Evolutionary conservation across 192 early-diverging fungal genomes (phyloP).

Genomic region (Diversispora epigaea): DNA sequence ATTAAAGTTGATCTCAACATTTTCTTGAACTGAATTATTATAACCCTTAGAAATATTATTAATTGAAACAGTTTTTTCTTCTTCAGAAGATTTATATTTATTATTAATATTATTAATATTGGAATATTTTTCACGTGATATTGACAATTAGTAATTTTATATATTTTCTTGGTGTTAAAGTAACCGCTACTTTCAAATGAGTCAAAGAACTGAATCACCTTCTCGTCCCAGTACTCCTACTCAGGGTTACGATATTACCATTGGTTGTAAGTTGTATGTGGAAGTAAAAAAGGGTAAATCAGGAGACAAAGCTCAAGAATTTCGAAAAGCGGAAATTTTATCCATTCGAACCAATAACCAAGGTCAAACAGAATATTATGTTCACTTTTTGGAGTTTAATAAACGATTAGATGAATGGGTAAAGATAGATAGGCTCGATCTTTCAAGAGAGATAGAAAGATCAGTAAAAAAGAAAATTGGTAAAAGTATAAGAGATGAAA

Average conservation of each 20-base stretch:
- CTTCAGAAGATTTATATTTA: too few relatives aligned
- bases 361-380: conserved; percentile 77
- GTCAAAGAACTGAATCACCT: too few relatives aligned
- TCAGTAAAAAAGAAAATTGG: conserved; percentile 65
- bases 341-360: conserved; percentile 63
- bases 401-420: conserved; percentile 99
- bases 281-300: conserved; percentile 47
- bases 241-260: conserved; percentile 26
- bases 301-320: conserved; percentile 43
- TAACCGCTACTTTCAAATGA: too few relatives aligned
- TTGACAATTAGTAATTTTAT: too few relatives aligned
- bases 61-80: too few relatives aligned
- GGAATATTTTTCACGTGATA: too few relatives aligned
- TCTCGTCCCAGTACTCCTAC: background rate
- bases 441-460: conserved; percentile 65
- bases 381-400: conserved; percentile 96
- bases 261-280: conserved; percentile 66
- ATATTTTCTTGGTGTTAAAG: too few relatives aligned
- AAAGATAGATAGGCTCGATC: conserved; percentile 56
- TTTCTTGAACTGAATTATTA: too few relatives aligned
- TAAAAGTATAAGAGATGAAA: conserved; percentile 42
- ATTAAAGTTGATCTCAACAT: too few relatives aligned
- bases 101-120: too few relatives aligned
- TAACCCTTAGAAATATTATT: too few relatives aligned
- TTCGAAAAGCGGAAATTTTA: conserved; percentile 83